These are phyloP conservation scores for Aspergillus sojae DNA, from an alignment of 2,329 filamentous ascomycete genomes.

Conservation along the genomic window DNA sequence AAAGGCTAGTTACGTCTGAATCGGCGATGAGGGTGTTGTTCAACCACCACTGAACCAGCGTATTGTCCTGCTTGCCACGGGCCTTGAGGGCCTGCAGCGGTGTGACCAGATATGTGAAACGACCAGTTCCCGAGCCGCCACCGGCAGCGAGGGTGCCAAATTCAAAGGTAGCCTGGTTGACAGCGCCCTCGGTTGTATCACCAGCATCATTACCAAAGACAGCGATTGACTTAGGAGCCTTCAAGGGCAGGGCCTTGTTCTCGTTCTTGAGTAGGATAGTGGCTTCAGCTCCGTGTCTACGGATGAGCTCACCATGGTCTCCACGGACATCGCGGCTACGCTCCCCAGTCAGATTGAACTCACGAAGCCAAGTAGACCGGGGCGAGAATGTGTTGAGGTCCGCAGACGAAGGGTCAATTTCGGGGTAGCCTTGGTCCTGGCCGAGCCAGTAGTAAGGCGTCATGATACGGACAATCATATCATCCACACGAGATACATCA, in stretches of 20 bases:
- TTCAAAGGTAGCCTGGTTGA: neutral
- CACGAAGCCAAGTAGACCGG: slow-evolving; percentile 31
- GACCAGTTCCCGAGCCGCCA: slow-evolving; percentile 1
- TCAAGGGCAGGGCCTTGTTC: slow-evolving; percentile 53
- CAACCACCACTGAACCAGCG: slow-evolving; percentile 23
- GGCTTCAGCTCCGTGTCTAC: slow-evolving; percentile 50
- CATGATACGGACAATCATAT: slow-evolving; percentile 52
- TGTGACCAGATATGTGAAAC: neutral
- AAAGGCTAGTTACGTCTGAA: slow-evolving; percentile 21
- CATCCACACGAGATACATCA: slow-evolving; percentile 44
- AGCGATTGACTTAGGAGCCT: slow-evolving; percentile 47
- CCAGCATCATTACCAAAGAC: slow-evolving; percentile 55
- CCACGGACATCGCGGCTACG: slow-evolving; percentile 62
- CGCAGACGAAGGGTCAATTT: slow-evolving; percentile 37
- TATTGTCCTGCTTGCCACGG: neutral
- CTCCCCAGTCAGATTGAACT: slow-evolving; percentile 17
- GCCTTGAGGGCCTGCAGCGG: slow-evolving; percentile 3
- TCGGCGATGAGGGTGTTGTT: slow-evolving; percentile 22
- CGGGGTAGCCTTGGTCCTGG: slow-evolving; percentile 49
- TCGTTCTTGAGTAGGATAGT: slow-evolving; percentile 16
- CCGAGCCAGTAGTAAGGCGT: slow-evolving; percentile 49
- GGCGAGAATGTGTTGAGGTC: slow-evolving; percentile 36
- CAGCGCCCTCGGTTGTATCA: slow-evolving; percentile 26
- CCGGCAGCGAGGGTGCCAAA: slow-evolving; percentile 16
- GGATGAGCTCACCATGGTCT: slow-evolving; percentile 70